Base-by-base conservation (phyloP, 805 yeast genomes). In the Candida multigemmis region DNA sequence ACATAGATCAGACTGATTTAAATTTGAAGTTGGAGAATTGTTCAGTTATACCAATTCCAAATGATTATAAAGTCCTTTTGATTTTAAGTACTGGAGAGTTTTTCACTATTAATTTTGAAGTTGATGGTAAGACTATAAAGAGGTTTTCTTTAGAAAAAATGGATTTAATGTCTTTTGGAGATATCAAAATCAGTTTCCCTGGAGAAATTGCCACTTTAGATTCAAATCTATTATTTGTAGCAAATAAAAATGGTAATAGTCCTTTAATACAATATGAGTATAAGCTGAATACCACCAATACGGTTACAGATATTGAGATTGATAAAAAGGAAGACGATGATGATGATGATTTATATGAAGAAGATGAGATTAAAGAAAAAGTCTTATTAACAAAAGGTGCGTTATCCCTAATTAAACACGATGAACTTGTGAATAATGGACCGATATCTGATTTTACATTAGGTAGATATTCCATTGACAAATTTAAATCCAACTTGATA, bases 371-470 rank as follows among this genome's bases (percentile, higher is more conserved):
- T n/a, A 46, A 44, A 16, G 38, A 19, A n/a, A 41, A 28, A 36
- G 27, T 16, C 15, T 38, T 12, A 24, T 37, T 23, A 25, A 32
- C 12, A 30, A 33, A 4, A 41, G 50, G 12, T 25, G 26, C 4
- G 32, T 56, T 20, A 54, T 36, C 17, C 11, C 70, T 77, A 31
- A 50, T 56, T 11, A 41, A 59, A 12, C 55, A 66, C 17, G 91
- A 84, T 37, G 51, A 55, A 1, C 44, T 86, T 7, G 41, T 65
- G 3, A 81, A 77, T 41, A 61, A 69, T 37, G 95, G 95, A 0
- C 94, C 95, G 0, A 58, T 81, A 8, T 62, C 81, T 3, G 71
- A 75, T 21, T 65, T 86, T 35, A 65, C 86, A 0, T 40, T 77
- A 18, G 95, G 87, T 0, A 61, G 64, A 25, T 60, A 69, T 15